Conservation (phyloP, 2,329 filamentous ascomycete species). For the Neobulgaria alba region DNA sequence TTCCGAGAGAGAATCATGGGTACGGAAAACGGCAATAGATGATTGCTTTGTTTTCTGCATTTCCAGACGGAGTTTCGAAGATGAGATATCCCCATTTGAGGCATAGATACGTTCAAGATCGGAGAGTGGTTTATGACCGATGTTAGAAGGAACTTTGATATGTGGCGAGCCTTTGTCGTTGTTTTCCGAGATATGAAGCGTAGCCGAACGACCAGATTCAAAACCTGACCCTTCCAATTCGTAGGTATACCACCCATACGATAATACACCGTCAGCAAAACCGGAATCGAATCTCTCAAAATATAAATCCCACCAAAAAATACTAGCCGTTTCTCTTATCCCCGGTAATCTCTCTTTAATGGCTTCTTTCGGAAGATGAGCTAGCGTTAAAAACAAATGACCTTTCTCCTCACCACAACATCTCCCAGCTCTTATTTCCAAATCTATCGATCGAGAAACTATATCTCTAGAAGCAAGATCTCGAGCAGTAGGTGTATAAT, state of each 20-base stretch:
- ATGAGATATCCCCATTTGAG: too few relatives aligned
- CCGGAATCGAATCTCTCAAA: constrained; percentile 39
- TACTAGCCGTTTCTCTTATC: constrained; percentile 41
- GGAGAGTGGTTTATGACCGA: too few relatives aligned
- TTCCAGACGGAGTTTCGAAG: too few relatives aligned
- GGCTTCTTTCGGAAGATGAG: constrained; percentile 37
- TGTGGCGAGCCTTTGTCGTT: too few relatives aligned
- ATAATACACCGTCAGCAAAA: constrained; percentile 42
- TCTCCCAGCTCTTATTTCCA: constrained; percentile 39
- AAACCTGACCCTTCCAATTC: constrained; percentile 39
- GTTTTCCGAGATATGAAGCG: too few relatives aligned
- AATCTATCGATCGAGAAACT: constrained; percentile 39
- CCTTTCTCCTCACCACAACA: constrained; percentile 38
- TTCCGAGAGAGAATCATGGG: too few relatives aligned
- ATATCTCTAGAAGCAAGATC: constrained; percentile 41
- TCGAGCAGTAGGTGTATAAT: constrained; percentile 42
- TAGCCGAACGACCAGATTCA: too few relatives aligned
- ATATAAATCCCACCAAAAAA: constrained; percentile 42
- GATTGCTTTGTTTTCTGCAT: too few relatives aligned
- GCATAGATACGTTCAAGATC: too few relatives aligned
- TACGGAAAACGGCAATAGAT: too few relatives aligned
- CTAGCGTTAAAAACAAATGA: constrained; percentile 39
- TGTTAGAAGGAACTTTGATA: too few relatives aligned
- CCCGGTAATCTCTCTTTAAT: constrained; percentile 39
- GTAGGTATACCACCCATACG: constrained; percentile 43